These are phyloP conservation scores for Coriolopsis trogii DNA, from an alignment of 1,284 basidiomycete genomes.

Conservation along the genomic window DNA sequence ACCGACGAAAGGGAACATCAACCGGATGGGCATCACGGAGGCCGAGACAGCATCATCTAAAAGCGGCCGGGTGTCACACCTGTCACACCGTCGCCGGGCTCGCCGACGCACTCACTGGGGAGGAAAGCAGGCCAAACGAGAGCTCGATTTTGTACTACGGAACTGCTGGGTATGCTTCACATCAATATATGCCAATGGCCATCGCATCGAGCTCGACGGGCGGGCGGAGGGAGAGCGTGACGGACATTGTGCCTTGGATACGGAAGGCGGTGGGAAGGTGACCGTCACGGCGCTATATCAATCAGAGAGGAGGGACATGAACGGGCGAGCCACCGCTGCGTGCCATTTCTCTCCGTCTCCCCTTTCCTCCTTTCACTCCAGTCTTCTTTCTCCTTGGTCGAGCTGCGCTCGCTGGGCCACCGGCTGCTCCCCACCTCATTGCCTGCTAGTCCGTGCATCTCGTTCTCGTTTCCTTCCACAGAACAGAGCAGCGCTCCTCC, in stretches of 20 bases:
- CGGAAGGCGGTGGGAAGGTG: conserved; percentile 22
- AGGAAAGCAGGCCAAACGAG: background rate
- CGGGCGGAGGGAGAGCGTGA: conserved; percentile 8
- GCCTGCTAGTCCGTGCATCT: conserved; percentile 31
- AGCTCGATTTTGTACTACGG: background rate
- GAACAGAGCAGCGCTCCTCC: conserved; percentile 37
- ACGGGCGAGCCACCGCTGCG: conserved; percentile 26
- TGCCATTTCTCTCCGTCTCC: conserved; percentile 27
- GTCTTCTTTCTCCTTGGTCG: conserved; percentile 41
- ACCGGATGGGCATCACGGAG: background rate
- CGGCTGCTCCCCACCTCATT: conserved; percentile 27
- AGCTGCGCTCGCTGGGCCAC: conserved; percentile 57
- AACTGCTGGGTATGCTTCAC: background rate
- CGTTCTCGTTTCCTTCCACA: conserved; percentile 26
- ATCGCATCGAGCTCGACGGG: background rate
- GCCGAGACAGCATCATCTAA: background rate
- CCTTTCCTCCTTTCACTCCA: conserved; percentile 28
- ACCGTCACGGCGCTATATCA: conserved; percentile 26
- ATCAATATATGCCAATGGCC: background rate
- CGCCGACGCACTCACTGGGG: background rate
- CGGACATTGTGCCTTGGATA: conserved; percentile 17
- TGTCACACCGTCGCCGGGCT: conserved; percentile 8
- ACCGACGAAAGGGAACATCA: background rate
- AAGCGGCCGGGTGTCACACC: conserved; percentile 1
- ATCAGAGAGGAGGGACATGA: background rate